Percentiles rank a stretch among this genome's conserved stretches.
Conservation (phyloP, 257 asterid genomes). For the Asclepias syriaca region DNA sequence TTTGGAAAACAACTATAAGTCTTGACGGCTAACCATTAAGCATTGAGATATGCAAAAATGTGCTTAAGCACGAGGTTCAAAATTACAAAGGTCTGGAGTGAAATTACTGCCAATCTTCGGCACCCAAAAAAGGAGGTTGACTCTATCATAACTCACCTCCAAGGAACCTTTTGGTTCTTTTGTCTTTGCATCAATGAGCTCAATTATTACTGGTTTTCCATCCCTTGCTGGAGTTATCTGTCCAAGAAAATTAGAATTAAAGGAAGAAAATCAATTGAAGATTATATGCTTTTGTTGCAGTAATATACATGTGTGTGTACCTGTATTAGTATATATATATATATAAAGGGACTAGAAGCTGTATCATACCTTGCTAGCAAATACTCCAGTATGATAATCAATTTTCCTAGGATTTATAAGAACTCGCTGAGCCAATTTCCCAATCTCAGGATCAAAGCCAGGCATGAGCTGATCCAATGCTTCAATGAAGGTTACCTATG, state of each 20-base stretch:
- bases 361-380: conserved; percentile 81
- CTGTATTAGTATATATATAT: too few species aligned
- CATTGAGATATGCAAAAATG: neutral
- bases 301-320: too few species aligned
- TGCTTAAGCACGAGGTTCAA: neutral
- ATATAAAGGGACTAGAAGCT: neutral
- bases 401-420: conserved; percentile 87
- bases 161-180: conserved; percentile 80
- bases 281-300: neutral
- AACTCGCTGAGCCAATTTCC: conserved; percentile 84
- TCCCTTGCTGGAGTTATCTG: conserved; percentile 96
- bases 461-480: conserved; percentile 96
- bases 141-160: conserved; percentile 46
- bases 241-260: conserved; percentile 13
- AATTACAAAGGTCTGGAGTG: neutral
- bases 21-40: neutral
- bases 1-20: neutral
- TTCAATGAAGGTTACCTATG: conserved; percentile 86
- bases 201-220: conserved; percentile 94
- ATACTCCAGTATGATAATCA: conserved; percentile 79
- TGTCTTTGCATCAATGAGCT: conserved; percentile 96
- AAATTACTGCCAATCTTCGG: neutral
- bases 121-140: neutral
- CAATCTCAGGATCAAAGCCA: conserved; percentile 93
- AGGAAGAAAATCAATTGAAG: conserved; percentile 1